Base-by-base conservation (phyloP, 1,284 basidiomycete genomes). In the Sphagnurus paluster region DNA sequence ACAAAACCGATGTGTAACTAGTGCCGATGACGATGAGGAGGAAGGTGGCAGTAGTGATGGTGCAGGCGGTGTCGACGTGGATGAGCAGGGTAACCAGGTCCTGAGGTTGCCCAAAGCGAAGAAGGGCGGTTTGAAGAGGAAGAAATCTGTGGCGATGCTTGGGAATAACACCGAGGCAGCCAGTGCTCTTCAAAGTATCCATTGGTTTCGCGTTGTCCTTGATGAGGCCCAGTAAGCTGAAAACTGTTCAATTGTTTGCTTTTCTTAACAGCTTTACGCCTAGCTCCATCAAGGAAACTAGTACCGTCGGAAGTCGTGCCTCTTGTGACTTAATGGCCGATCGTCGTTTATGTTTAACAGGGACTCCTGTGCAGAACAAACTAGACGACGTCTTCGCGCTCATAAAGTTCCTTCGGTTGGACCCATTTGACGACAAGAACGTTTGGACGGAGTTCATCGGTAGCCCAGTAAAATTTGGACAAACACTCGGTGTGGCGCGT, bases 341-440 rank as follows among this genome's bases (percentile, higher is more conserved):
- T 61, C 86, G 97, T 43, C 84, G 97, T 16, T 74, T 98, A 35
- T 97, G 93, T 61, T 75, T 99, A 30, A 98, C 96, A 7, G 97
- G 97, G 50, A 99, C 97, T 5, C 97, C 97, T 0, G 93, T 99
- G 34, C 97, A 99, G 71, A 99, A 99, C 76, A 95, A 95, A 64
- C 81, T 99, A 47, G 96, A 99, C 68, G 97, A 99, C 62, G 87
- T 99, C 38, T 99, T 88, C 67, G 94, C 97, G 1, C 76, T 99
- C 46, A 85, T 99, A 76, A 95, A 94, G 66, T 99, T 99, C 71
- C 73, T 99, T 38, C 90, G 95, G 6, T 69, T 99, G 46, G 79
- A 85, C 30, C 97, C 97, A 0, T 89, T 99, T 58, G 90, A 96
- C 57, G 93, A 98, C 66, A 95, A 96, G 66, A 83, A 82, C 37